These are phyloP conservation scores for Trichothecium sympodiale DNA, from an alignment of 2,329 filamentous ascomycete genomes.

Conservation along the genomic window DNA sequence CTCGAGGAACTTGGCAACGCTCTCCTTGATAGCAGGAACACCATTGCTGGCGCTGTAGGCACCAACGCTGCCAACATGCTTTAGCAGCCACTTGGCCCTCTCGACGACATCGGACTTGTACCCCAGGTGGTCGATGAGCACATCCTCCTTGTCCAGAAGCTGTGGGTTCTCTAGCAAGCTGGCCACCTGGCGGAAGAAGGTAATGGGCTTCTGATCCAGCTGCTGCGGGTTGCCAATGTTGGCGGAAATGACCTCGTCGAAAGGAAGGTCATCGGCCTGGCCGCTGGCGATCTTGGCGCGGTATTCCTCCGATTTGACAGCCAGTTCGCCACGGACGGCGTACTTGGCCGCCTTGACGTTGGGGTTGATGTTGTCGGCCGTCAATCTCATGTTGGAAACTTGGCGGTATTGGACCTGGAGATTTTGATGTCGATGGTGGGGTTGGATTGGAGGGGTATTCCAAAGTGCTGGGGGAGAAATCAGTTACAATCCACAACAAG, in stretches of 20 bases:
- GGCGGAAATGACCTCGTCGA: conserved; percentile 84
- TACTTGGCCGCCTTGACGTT: conserved; percentile 83
- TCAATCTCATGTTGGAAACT: conserved; percentile 41
- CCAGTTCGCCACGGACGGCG: conserved; percentile 91
- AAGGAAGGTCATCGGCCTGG: conserved; percentile 53
- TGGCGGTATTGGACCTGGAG: conserved; percentile 17
- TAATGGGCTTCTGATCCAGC: conserved; percentile 97
- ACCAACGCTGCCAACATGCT: conserved; percentile 79
- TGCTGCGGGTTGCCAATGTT: conserved; percentile 99
- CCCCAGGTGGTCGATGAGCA: conserved; percentile 62
- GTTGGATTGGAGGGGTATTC: conserved; percentile 1
- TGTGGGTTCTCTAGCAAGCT: conserved; percentile 85
- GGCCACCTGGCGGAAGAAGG: conserved; percentile 95
- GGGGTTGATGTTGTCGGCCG: conserved; percentile 82
- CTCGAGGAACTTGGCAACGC: conserved; percentile 87
- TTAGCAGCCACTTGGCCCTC: conserved; percentile 69
- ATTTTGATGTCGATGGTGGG: conserved; percentile 10
- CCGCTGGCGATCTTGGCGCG: conserved; percentile 59
- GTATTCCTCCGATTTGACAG: conserved; percentile 86
- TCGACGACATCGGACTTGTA: conserved; percentile 87
- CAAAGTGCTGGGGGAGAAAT: conserved; percentile 1
- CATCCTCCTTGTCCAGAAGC: conserved; percentile 72
- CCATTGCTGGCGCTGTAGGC: conserved; percentile 95
- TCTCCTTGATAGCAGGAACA: conserved; percentile 74
- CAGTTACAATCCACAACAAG: background rate